A percentile compares a stretch with the other conserved stretches of the same genome.
phyloP scores from a whole-genome alignment of 495 filamentous ascomycete genomes.

The Amphirosellinia nigrospora region DNA sequence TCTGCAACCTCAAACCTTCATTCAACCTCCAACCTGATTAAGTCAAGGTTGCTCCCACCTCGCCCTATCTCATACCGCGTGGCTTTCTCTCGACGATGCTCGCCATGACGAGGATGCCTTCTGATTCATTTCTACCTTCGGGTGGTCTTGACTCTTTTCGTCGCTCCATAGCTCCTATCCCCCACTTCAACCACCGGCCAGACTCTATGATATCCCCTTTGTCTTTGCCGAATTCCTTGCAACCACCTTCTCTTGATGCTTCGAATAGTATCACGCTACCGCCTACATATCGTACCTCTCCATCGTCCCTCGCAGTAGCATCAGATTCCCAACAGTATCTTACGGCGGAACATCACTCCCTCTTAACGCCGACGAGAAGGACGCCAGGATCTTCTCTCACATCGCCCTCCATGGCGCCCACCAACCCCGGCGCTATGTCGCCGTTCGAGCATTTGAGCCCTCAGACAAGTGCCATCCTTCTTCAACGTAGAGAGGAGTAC shows the following conservation, averaged over 20 bases:
- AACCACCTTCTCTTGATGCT: slow-evolving; percentile 42
- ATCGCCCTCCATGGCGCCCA: slow-evolving; percentile 36
- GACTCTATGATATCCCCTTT: slow-evolving; percentile 51
- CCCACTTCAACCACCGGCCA: slow-evolving; percentile 39
- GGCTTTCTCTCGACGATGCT: slow-evolving; percentile 24
- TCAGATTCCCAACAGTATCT: slow-evolving; percentile 35
- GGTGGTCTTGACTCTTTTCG: slow-evolving; percentile 28
- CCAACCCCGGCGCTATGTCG: slow-evolving; percentile 27
- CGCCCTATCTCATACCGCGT: not conserved
- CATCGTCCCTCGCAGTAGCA: slow-evolving; percentile 26
- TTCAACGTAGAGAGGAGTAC: slow-evolving; percentile 50
- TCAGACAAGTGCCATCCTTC: slow-evolving; percentile 36
- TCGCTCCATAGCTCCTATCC: slow-evolving; percentile 28
- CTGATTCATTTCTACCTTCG: slow-evolving; percentile 42
- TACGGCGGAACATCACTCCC: slow-evolving; percentile 34
- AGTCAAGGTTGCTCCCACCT: not conserved
- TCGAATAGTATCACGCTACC: slow-evolving; percentile 26
- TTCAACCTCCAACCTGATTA: not conserved
- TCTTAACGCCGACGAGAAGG: slow-evolving; percentile 27
- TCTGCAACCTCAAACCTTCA: slow-evolving; percentile 10
- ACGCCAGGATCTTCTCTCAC: slow-evolving; percentile 22
- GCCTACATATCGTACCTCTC: slow-evolving; percentile 39
- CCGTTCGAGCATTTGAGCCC: slow-evolving; percentile 32
- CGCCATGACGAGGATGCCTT: slow-evolving; percentile 41
- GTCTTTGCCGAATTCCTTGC: slow-evolving; percentile 43